A percentile compares a stretch with the other conserved stretches of the same genome.
Evolutionary conservation across 768 basidiomycete genomes (phyloP).

Genomic region (Mycena albidolilacea): DNA sequence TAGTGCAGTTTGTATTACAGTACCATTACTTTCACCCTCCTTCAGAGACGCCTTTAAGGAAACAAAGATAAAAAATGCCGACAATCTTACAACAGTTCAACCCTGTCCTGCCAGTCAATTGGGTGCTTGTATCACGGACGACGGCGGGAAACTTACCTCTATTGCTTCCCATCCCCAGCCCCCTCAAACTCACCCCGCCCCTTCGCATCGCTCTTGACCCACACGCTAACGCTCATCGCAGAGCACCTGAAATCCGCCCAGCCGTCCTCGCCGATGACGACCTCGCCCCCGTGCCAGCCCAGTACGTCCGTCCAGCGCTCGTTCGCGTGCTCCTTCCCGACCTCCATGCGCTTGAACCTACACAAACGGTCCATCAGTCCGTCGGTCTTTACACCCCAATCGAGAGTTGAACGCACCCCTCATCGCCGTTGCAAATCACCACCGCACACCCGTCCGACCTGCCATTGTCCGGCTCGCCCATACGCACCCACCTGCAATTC

Average conservation of each 20-base stretch:
- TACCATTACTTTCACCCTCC: too few relatives aligned
- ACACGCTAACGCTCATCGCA: conserved; percentile 44
- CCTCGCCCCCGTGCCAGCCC: conserved; percentile 42
- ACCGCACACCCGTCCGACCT: conserved; percentile 61
- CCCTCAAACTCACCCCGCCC: conserved; percentile 40
- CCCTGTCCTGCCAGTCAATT: background rate
- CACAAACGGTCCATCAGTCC: background rate
- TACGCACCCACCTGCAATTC: conserved; percentile 58
- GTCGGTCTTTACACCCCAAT: too few relatives aligned
- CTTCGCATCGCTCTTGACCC: conserved; percentile 41
- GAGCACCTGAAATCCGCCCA: conserved; percentile 53
- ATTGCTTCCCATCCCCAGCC: background rate
- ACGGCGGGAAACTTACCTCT: background rate
- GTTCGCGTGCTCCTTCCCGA: conserved; percentile 53
- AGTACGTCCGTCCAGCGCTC: conserved; percentile 48
- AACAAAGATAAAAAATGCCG: too few relatives aligned
- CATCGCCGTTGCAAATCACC: conserved; percentile 61
- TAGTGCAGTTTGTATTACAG: too few relatives aligned
- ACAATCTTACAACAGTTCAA: too few relatives aligned
- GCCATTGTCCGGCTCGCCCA: conserved; percentile 53
- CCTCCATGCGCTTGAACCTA: conserved; percentile 58
- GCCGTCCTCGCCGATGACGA: conserved; percentile 53
- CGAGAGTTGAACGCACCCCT: conserved; percentile 34
- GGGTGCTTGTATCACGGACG: background rate
- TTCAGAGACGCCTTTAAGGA: too few relatives aligned